Evolutionary conservation across 805 yeast genomes (phyloP).

Genomic region (Myxozyma mucilagina): DNA sequence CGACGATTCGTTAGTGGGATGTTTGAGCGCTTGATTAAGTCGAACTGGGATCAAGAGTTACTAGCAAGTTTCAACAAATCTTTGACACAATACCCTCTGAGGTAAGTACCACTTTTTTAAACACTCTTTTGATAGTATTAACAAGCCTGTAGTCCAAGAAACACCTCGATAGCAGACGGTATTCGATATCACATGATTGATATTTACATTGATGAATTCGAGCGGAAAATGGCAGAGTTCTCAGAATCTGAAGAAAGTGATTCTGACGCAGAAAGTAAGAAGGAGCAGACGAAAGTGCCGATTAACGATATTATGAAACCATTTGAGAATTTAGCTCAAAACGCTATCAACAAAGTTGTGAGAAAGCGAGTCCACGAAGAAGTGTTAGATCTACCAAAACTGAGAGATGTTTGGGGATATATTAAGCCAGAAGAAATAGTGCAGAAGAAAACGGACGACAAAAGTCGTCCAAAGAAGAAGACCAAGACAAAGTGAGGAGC

Average conservation of each 20-base stretch:
- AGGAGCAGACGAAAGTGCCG: slow-evolving; percentile 49
- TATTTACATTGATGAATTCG: slow-evolving; percentile 81
- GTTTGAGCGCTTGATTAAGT: slow-evolving; percentile 54
- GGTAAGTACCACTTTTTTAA: slow-evolving; percentile 39
- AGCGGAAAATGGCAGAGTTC: slow-evolving; percentile 56
- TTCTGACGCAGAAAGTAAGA: slow-evolving; percentile 38
- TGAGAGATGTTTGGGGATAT: slow-evolving; percentile 60
- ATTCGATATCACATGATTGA: slow-evolving; percentile 84
- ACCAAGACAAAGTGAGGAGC: slow-evolving; percentile 3
- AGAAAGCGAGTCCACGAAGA: slow-evolving; percentile 66
- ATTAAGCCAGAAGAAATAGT: not conserved
- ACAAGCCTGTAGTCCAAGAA: slow-evolving; percentile 7
- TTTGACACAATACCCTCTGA: slow-evolving; percentile 40
- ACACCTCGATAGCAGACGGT: slow-evolving; percentile 60
- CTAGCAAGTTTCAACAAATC: slow-evolving; percentile 50
- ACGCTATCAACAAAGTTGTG: slow-evolving; percentile 60
- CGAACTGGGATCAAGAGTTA: slow-evolving; percentile 55
- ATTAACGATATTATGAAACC: slow-evolving; percentile 58
- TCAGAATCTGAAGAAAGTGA: slow-evolving; percentile 30
- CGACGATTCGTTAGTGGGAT: slow-evolving; percentile 72
- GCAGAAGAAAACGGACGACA: not conserved
- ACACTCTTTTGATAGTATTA: not conserved
- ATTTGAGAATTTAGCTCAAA: slow-evolving; percentile 52
- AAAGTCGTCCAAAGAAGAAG: slow-evolving; percentile 3
- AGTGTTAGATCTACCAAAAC: slow-evolving; percentile 62